Base-by-base conservation (phyloP, 192 early-diverging fungal species). In the Anaeromyces robustus region DNA sequence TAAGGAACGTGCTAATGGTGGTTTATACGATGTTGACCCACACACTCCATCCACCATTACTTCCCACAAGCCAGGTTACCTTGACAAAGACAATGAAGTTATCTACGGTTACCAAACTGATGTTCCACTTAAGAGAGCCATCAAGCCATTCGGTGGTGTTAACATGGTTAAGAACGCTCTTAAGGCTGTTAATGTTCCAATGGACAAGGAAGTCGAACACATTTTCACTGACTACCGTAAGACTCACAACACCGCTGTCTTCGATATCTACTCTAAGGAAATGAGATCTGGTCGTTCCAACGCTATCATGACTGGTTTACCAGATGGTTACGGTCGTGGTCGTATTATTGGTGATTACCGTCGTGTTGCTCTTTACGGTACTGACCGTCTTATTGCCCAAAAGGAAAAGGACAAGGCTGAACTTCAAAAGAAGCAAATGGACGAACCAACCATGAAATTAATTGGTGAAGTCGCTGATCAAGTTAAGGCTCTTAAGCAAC, bases 161-260 rank as follows among this genome's bases (percentile, higher is more conserved):
- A 81, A 81, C 82, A 82, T 82, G 82, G 82, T 82, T 32, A 82
- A 78, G 34, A 29, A 43, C 82, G 82, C 82, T 37, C 82, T 82
- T 37, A 29, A 80, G 28, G 82, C 82, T 59, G 32, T 83, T 79
- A 43, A 43, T 7, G 41, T 78, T 79, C 43, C 37, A 34, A 82
- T 79, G 43, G 82, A 82, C 83, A 81, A 81, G 29, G 29, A 31
- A 30, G 82, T 82, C 7, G 29, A 82, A 30, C 39, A 82, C 31
- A 83, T 82, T 59, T 82, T 68, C 52, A 7, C 82, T 30, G 80
- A 82, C 39, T 52, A 83, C 83, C 82, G 82, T 29, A 82, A 82
- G 79, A 82, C 82, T 19, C 82, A 82, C 83, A 82, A 82, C 83
- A 83, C 82, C 12, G 82, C 82, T 31, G 82, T 82, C 30, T 82